phyloP scores from a whole-genome alignment of 2,329 filamentous ascomycete genomes.

The Harringtonia lauricola region DNA sequence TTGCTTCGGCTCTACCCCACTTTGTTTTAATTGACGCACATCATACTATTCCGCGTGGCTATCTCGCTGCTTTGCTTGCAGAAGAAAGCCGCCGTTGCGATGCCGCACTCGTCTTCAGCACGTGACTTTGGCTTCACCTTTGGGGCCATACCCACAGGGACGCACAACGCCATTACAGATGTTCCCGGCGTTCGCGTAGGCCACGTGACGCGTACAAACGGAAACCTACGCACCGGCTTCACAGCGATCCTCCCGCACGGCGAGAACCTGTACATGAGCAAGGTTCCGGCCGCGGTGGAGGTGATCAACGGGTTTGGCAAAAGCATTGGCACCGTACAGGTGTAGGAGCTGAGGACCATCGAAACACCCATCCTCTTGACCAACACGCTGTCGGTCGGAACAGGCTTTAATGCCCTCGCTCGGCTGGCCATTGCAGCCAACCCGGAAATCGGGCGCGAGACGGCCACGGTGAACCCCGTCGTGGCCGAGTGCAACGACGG shows the following conservation, averaged over 20 bases:
- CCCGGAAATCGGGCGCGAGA: neutral
- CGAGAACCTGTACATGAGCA: slow-evolving; percentile 35
- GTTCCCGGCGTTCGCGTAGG: slow-evolving; percentile 33
- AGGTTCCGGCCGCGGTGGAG: slow-evolving; percentile 33
- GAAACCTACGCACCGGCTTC: slow-evolving; percentile 26
- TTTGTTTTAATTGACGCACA: no score
- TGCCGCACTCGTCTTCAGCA: neutral
- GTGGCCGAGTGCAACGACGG: slow-evolving; percentile 40
- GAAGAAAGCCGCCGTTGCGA: no score
- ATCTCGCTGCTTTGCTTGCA: no score
- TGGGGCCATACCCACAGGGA: slow-evolving; percentile 18
- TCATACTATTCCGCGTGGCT: no score
- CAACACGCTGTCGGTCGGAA: slow-evolving; percentile 46
- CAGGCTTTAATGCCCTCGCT: slow-evolving; percentile 24
- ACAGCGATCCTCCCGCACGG: slow-evolving; percentile 35
- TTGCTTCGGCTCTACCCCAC: no score
- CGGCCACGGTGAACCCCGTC: slow-evolving; percentile 17
- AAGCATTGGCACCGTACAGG: slow-evolving; percentile 50
- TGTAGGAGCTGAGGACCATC: slow-evolving; percentile 49
- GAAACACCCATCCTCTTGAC: slow-evolving; percentile 50
- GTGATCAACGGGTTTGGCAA: slow-evolving; percentile 50
- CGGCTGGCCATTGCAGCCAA: slow-evolving; percentile 18
- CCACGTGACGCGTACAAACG: slow-evolving; percentile 29
- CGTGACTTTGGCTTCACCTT: neutral
- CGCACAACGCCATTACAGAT: slow-evolving; percentile 39